Percentiles rank a stretch among this genome's conserved stretches.
phyloP scores from a whole-genome alignment of 345 rosid genomes.

The Moringa oleifera region DNA sequence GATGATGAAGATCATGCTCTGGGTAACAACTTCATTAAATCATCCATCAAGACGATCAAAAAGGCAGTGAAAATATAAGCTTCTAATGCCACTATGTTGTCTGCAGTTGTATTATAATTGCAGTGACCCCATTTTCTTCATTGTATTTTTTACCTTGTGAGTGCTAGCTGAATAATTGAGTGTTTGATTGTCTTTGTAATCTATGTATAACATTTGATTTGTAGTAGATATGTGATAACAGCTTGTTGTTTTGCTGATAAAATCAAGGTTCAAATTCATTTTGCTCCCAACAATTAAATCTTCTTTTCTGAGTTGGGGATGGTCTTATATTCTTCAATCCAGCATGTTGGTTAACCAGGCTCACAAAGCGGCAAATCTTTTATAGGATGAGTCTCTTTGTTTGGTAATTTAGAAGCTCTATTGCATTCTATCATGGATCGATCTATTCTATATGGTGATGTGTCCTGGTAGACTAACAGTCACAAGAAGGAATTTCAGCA shows the following conservation, averaged over 20 bases:
- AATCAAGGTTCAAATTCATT: not conserved
- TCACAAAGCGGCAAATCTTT: too few relatives aligned
- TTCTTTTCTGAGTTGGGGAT: too few relatives aligned
- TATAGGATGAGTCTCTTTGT: too few relatives aligned
- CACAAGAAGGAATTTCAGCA: too few relatives aligned
- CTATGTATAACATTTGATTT: not conserved
- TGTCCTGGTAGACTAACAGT: too few relatives aligned
- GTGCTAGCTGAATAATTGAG: conserved; percentile 28
- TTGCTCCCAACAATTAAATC: too few relatives aligned
- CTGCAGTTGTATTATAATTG: conserved; percentile 3
- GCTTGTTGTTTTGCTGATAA: conserved; percentile 34
- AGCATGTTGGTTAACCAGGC: too few relatives aligned
- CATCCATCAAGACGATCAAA: conserved; percentile 70
- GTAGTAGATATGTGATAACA: conserved; percentile 32
- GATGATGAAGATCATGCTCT: conserved; percentile 45
- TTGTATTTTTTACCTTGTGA: not conserved
- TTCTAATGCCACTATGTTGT: not conserved
- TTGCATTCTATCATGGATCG: too few relatives aligned
- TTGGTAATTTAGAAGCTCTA: too few relatives aligned
- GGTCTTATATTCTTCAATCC: too few relatives aligned
- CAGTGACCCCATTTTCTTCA: not conserved
- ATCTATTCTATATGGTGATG: too few relatives aligned
- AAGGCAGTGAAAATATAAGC: conserved; percentile 51
- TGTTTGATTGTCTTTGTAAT: conserved; percentile 4
- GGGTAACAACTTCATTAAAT: conserved; percentile 62